A percentile compares a stretch with the other conserved stretches of the same genome.
Evolutionary conservation across 164 flowering plant species (phyloP).

Genomic region (Malania oleifera): DNA sequence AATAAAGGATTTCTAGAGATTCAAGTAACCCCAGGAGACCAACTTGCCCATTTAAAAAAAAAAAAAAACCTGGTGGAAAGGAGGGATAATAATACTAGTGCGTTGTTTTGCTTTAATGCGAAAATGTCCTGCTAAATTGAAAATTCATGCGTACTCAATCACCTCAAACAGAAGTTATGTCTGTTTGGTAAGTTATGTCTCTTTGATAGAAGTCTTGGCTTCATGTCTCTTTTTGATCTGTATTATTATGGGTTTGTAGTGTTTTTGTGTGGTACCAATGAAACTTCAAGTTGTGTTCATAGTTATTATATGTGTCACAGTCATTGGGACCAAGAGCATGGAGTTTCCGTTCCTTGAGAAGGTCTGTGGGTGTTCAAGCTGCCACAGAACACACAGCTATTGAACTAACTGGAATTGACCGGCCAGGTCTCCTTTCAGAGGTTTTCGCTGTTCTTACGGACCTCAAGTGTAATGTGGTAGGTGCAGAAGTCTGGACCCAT

Average conservation of each 20-base stretch:
- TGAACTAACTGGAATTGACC: slow-evolving; percentile 79
- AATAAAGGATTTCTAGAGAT: too few relatives aligned
- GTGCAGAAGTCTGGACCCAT: slow-evolving; percentile 96
- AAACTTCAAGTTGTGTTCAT: slow-evolving; percentile 7
- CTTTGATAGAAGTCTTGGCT: too few relatives aligned
- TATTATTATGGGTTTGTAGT: neutral
- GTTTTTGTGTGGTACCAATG: slow-evolving; percentile 3
- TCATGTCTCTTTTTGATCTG: neutral
- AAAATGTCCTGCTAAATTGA: too few relatives aligned
- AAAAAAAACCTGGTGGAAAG: too few relatives aligned
- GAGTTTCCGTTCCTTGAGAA: slow-evolving; percentile 52
- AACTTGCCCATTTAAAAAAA: too few relatives aligned
- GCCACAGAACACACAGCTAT: slow-evolving; percentile 62
- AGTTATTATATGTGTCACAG: slow-evolving; percentile 34
- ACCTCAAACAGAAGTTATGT: too few relatives aligned
- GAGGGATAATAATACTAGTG: too few relatives aligned
- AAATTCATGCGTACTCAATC: too few relatives aligned
- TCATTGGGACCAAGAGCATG: slow-evolving; percentile 54
- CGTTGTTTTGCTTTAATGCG: too few relatives aligned
- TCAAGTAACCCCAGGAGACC: too few relatives aligned
- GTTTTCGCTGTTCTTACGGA: slow-evolving; percentile 83
- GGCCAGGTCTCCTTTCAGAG: slow-evolving; percentile 91
- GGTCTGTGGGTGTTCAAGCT: slow-evolving; percentile 76
- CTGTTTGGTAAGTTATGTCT: too few relatives aligned
- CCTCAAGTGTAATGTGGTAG: slow-evolving; percentile 85